Conservation (phyloP, 805 yeast genomes). For the Wickerhamiella vanderwaltii region DNA sequence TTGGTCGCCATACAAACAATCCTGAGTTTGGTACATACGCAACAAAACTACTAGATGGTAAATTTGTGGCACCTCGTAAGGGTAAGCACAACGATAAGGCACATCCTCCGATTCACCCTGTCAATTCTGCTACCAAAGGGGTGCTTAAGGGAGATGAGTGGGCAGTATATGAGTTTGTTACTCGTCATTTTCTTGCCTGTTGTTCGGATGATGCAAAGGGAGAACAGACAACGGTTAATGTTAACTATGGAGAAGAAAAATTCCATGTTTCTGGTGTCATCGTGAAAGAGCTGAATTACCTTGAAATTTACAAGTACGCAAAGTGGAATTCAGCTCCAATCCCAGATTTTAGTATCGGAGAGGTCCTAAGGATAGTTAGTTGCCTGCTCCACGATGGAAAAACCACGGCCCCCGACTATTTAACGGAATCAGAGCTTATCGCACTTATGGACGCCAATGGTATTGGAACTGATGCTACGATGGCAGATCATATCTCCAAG, state of each 20-base stretch:
- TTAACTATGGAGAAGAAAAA: slow-evolving; percentile 68
- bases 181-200: slow-evolving; percentile 77
- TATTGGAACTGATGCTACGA: slow-evolving; percentile 97
- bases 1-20: slow-evolving; percentile 43
- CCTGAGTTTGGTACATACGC: slow-evolving; percentile 72
- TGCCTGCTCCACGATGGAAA: slow-evolving; percentile 59
- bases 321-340: slow-evolving; percentile 58
- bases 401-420: slow-evolving; percentile 67
- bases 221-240: slow-evolving; percentile 42
- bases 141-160: slow-evolving; percentile 27
- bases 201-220: slow-evolving; percentile 90
- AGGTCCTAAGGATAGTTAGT: slow-evolving; percentile 40
- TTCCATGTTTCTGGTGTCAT: slow-evolving; percentile 65
- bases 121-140: slow-evolving; percentile 25
- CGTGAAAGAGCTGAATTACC: slow-evolving; percentile 61
- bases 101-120: slow-evolving; percentile 97
- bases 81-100: slow-evolving; percentile 89
- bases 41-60: slow-evolving; percentile 31
- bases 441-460: slow-evolving; percentile 94
- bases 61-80: slow-evolving; percentile 53
- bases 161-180: slow-evolving; percentile 71
- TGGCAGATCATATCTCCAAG: slow-evolving; percentile 92
- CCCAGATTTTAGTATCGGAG: slow-evolving; percentile 51
- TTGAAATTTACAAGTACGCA: slow-evolving; percentile 68
- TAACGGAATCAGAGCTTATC: slow-evolving; percentile 88